Conservation (phyloP, 768 basidiomycete genomes). For the Rhizopogon salebrosus region DNA sequence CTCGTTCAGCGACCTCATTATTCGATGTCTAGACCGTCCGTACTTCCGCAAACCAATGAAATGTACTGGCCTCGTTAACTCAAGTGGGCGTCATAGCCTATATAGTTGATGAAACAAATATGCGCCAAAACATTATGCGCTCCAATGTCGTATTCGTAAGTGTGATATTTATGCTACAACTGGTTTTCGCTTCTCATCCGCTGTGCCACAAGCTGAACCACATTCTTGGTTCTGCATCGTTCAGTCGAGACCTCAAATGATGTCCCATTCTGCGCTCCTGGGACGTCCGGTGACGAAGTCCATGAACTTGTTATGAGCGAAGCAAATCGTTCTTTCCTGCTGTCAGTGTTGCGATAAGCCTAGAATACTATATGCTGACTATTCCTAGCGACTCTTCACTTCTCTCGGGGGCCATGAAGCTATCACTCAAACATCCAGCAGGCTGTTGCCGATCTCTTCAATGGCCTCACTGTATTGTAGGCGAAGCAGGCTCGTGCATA, state of each 20-base stretch:
- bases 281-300: background rate
- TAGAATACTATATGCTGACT: background rate
- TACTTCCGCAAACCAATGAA: background rate
- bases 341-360: background rate
- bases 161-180: background rate
- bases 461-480: too few species aligned
- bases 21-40: background rate
- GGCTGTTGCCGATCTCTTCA: too few species aligned
- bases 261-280: background rate
- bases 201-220: background rate
- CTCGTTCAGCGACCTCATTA: background rate
- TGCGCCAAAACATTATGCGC: too few species aligned
- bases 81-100: background rate
- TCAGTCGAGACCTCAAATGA: constrained; percentile 5
- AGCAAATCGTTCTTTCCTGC: constrained; percentile 11
- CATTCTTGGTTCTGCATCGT: constrained; percentile 16
- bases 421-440: too few species aligned
- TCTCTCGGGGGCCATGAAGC: constrained; percentile 18
- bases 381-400: constrained; percentile 22
- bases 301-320: background rate
- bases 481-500: too few species aligned
- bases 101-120: background rate
- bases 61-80: background rate
- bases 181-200: background rate
- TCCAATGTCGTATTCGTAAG: background rate